Percentiles rank a stretch among this genome's conserved stretches.
Evolutionary conservation across 2,329 filamentous ascomycete species (phyloP).

Genomic region (Ceratocystis huliohia): DNA sequence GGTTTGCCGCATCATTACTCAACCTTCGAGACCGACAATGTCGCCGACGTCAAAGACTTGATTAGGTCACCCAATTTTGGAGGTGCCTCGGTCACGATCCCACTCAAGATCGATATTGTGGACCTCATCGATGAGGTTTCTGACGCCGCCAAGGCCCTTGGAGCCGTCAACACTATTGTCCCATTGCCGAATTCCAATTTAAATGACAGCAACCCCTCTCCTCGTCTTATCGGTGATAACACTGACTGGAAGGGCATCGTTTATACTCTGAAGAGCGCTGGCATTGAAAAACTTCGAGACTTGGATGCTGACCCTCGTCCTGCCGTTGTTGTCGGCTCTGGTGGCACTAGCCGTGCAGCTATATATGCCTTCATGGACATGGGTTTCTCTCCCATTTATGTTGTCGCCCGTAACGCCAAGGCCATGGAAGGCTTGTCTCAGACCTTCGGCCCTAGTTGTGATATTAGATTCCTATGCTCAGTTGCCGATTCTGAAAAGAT

Average conservation of each 20-base stretch:
- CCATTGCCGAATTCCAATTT: slow-evolving; percentile 32
- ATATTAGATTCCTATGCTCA: slow-evolving; percentile 49
- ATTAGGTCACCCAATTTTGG: slow-evolving; percentile 68
- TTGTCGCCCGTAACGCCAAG: slow-evolving; percentile 61
- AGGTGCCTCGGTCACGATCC: slow-evolving; percentile 90
- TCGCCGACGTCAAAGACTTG: slow-evolving; percentile 46
- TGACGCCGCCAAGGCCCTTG: slow-evolving; percentile 66
- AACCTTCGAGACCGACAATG: slow-evolving; percentile 58
- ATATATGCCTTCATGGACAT: slow-evolving; percentile 78
- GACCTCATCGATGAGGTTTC: slow-evolving; percentile 67
- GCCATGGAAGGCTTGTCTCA: slow-evolving; percentile 56
- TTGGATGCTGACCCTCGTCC: slow-evolving; percentile 27
- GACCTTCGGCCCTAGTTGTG: slow-evolving; percentile 62
- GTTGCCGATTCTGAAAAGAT: slow-evolving; percentile 29
- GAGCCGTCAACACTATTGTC: slow-evolving; percentile 89
- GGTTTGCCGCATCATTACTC: slow-evolving; percentile 80
- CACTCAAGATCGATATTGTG: slow-evolving; percentile 82
- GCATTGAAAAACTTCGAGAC: slow-evolving; percentile 36
- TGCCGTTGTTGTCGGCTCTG: slow-evolving; percentile 77
- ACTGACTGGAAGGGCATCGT: slow-evolving; percentile 95
- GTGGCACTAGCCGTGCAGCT: slow-evolving; percentile 82
- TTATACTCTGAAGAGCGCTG: slow-evolving; percentile 58
- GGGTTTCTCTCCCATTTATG: slow-evolving; percentile 73
- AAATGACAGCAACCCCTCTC: slow-evolving; percentile 27
- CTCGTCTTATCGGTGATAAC: slow-evolving; percentile 62